Evolutionary conservation across 768 basidiomycete genomes (phyloP), one percentile per base, ranked within the genome.

Genomic region (Gloeopeniophorella convolvens): DNA sequence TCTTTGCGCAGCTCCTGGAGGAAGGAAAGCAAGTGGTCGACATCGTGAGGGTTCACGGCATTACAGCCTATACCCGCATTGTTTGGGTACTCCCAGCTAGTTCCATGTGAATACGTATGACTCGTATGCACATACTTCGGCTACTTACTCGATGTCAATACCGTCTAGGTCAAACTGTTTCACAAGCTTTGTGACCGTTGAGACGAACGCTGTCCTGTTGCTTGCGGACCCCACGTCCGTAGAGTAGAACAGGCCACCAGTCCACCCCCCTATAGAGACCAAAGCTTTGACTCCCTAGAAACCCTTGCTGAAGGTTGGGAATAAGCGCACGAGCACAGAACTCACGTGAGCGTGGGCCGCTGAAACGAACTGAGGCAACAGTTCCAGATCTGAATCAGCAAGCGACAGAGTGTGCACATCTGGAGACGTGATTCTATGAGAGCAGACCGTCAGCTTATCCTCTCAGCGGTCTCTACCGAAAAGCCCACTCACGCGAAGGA

Each of bases 401-500:
- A 70, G 51, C 15, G 55, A 59, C 18, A 70, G 16, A 6, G 53
- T 45, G 30, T 33, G 55, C 9, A 56, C 57, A 23, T 66, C 51
- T 18, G 57, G 53, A 9, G 51, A 42, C 5, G 51, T 48, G 9
- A 11, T 0, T 20, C 46, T 52, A 11, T 16, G 11, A 18, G 36
- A 32, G 34, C 26, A n/a, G n/a, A n/a, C n/a, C n/a, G n/a, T n/a
- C n/a, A n/a, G n/a, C n/a, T n/a, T n/a, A n/a, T n/a, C n/a, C n/a
- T n/a, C n/a, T n/a, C n/a, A 15, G 53, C 58, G 1, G 60, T 63
- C 5, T 46, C 35, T 16, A 56, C 55, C 5, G 3, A 16, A 3
- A 24, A 26, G 13, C 20, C 10, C 4, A 76, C 77, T 68, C 57
- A 83, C 82, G 73, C 82, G 55, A 83, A 82, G 35, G 80, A 73